Percentiles rank a stretch among this genome's conserved stretches.
These are phyloP conservation scores for Blastobotrys parvus DNA, from an alignment of 805 yeast genomes.

Conservation along the genomic window DNA sequence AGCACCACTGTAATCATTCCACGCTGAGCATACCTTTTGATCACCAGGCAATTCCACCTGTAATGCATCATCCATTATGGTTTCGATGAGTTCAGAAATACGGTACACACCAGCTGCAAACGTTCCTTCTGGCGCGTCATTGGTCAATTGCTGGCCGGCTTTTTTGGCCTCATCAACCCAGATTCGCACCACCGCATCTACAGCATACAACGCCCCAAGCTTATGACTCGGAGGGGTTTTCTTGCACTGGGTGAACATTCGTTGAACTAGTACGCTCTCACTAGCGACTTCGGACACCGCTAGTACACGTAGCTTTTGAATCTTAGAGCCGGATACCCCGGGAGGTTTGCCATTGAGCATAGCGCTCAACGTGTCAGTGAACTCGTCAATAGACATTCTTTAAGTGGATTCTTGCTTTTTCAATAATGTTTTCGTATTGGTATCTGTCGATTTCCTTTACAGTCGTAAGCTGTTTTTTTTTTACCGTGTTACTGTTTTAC, in stretches of 20 bases:
- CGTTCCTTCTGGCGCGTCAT: slow-evolving; percentile 57
- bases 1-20: background rate
- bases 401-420: too few relatives aligned
- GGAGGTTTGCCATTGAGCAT: slow-evolving; percentile 41
- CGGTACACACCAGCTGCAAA: slow-evolving; percentile 64
- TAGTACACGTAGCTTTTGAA: slow-evolving; percentile 71
- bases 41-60: slow-evolving; percentile 38
- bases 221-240: slow-evolving; percentile 72
- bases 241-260: slow-evolving; percentile 58
- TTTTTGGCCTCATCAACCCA: slow-evolving; percentile 67
- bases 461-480: too few relatives aligned
- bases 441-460: too few relatives aligned
- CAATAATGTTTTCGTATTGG: too few relatives aligned
- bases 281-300: slow-evolving; percentile 59
- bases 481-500: too few relatives aligned
- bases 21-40: slow-evolving; percentile 31
- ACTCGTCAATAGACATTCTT: slow-evolving; percentile 14
- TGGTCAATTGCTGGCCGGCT: slow-evolving; percentile 38
- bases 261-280: slow-evolving; percentile 49
- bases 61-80: slow-evolving; percentile 50
- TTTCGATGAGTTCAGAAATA: slow-evolving; percentile 55
- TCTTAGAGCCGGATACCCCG: slow-evolving; percentile 94
- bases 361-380: slow-evolving; percentile 20
- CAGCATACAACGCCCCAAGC: slow-evolving; percentile 82
- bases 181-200: slow-evolving; percentile 86